Evolutionary conservation across 352 stramenopile genomes (phyloP), one percentile per base, ranked within the genome.

Genomic region (Halophytophthora batemanensis): DNA sequence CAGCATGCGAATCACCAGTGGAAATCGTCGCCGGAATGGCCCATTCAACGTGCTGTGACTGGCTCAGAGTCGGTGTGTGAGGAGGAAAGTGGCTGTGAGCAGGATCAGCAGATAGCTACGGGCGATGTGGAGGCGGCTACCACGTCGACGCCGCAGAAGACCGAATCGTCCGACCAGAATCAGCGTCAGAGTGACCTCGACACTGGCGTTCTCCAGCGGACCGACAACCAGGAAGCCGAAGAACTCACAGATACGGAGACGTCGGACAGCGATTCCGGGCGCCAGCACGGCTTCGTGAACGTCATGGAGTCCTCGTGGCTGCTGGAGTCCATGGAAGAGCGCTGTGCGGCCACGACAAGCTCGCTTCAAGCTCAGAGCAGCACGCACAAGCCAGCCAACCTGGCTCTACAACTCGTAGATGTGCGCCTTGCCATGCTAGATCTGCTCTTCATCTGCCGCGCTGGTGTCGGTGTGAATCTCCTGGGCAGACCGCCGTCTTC

Each of bases 251-350:
- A 37, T 7, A 45, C 59, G 0, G 44, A 59, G 0, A 37, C 42
- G 0, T 36, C 59, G 1, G 38, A 45, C 2, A 44, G 12, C 6
- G 45, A 50, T 11, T 23, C 13, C 8, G 14, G 33, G 17, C 59
- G 63, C 2, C 50, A 66, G 2, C 64, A 71, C 49, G 64, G 66
- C 3, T 87, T 88, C 45, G 77, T 90, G n/a, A 69, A 90, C 53
- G 66, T 87, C 22, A 89, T 91, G 80, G 57, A 87, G 40, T 50
- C 71, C 29, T 79, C 77, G 55, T 91, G 80, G 80, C 61, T 91
- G 14, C 55, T 91, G 34, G 61, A 73, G n/a, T 87, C 75, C 5
- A 77, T 91, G 31, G 69, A 86, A 31, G 61, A 88, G 49, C 76
- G 76, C 14, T 86, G 75, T 31, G 61, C 65, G 13, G 56, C 66